phyloP scores from a whole-genome alignment of 805 yeast genomes.

The Candida pseudofarinosa region DNA sequence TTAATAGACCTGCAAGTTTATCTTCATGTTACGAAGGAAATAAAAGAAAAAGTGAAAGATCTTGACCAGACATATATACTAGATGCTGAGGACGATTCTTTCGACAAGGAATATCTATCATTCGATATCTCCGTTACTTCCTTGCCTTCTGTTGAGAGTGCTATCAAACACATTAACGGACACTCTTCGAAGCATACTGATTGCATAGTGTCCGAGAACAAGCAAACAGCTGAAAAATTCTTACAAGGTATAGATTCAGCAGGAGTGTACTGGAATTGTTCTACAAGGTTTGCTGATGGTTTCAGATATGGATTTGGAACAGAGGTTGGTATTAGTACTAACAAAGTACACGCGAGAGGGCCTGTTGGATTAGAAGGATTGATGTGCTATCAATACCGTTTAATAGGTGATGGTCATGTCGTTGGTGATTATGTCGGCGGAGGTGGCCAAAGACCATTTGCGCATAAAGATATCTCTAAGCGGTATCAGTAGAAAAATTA shows the following conservation, averaged over 20 bases:
- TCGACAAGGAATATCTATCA: slow-evolving; percentile 78
- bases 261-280: slow-evolving; percentile 97
- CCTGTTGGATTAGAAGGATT: slow-evolving; percentile 98
- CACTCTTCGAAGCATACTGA: slow-evolving; percentile 98
- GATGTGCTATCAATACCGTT: slow-evolving; percentile 90
- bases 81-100: slow-evolving; percentile 62
- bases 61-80: slow-evolving; percentile 28
- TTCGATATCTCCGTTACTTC: slow-evolving; percentile 74
- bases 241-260: slow-evolving; percentile 87
- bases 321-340: slow-evolving; percentile 96
- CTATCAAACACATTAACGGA: slow-evolving; percentile 79
- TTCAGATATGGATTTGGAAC: slow-evolving; percentile 98
- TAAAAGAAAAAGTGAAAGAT: slow-evolving; percentile 26
- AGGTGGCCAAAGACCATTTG: slow-evolving; percentile 78
- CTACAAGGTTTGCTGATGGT: slow-evolving; percentile 97
- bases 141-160: slow-evolving; percentile 57
- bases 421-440: slow-evolving; percentile 91
- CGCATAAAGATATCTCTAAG: slow-evolving; percentile 63
- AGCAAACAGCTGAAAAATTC: slow-evolving; percentile 68
- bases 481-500: too few relatives aligned
- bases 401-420: slow-evolving; percentile 89
- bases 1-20: slow-evolving; percentile 67
- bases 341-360: slow-evolving; percentile 96
- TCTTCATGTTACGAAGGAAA: slow-evolving; percentile 59
- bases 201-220: slow-evolving; percentile 75